Conservation (phyloP, 495 filamentous ascomycete species). For the Platismatia glauca region DNA sequence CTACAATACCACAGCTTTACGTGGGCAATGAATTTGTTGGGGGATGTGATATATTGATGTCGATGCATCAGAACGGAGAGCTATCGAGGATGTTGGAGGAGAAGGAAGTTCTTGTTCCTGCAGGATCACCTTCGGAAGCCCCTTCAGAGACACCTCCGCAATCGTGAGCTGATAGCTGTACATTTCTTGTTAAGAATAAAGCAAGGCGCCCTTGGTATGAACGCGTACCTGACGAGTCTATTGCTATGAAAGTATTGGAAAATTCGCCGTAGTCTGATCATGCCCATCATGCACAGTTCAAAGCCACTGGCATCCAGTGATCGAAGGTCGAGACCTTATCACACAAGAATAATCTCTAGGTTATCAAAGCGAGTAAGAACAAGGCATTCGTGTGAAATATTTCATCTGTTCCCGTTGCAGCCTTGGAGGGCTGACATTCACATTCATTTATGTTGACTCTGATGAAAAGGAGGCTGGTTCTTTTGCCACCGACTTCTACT, state of each 20-base stretch:
- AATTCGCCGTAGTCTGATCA: neutral
- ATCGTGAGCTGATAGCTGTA: neutral
- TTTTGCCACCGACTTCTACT: constrained; percentile 1
- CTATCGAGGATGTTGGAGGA: constrained; percentile 84
- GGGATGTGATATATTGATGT: constrained; percentile 92
- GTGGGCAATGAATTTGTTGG: constrained; percentile 92
- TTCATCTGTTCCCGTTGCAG: neutral
- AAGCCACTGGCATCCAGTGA: neutral
- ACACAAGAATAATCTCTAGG: neutral
- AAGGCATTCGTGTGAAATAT: neutral
- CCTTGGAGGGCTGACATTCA: neutral
- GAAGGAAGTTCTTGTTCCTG: constrained; percentile 68
- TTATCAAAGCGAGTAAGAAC: neutral
- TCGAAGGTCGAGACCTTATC: neutral
- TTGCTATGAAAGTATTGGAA: neutral
- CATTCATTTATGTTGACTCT: neutral
- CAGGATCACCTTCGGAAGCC: constrained; percentile 25
- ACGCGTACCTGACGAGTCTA: neutral
- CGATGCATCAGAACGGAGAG: constrained; percentile 95
- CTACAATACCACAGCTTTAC: constrained; percentile 95
- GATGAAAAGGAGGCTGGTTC: constrained; percentile 1
- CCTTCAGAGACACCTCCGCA: neutral
- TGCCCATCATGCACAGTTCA: neutral
- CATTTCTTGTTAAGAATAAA: neutral
- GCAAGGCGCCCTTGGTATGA: neutral